A percentile compares a stretch with the other conserved stretches of the same genome.
Conservation (phyloP, 2,329 filamentous ascomycete species). For the Cladosporium austrohemisphaericum region DNA sequence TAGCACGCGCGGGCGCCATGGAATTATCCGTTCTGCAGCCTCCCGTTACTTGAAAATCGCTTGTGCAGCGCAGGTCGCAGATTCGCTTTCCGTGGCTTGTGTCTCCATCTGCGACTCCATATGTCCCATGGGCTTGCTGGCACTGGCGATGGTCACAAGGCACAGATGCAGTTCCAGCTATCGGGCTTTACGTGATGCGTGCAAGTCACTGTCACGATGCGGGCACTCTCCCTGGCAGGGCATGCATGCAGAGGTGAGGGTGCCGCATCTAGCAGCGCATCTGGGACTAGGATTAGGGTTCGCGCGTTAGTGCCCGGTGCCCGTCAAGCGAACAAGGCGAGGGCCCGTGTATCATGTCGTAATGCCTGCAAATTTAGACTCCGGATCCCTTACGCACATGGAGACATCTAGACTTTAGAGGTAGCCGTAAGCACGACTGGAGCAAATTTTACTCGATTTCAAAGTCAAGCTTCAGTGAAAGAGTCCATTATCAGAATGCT, state of each 20-base stretch:
- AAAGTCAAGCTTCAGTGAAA: no score
- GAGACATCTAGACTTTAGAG: no score
- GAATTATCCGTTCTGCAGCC: constrained; percentile 8
- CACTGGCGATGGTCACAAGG: no score
- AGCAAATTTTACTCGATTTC: no score
- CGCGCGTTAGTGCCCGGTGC: constrained; percentile 5
- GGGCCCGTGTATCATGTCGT: constrained; percentile 9
- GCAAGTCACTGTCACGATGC: no score
- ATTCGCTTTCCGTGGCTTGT: constrained; percentile 7
- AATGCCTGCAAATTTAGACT: constrained; percentile 7
- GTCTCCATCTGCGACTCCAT: neutral
- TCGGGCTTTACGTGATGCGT: no score
- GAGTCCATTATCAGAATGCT: no score
- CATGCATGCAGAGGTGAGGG: constrained; percentile 14
- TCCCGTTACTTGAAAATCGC: constrained; percentile 11
- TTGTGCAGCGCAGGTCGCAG: constrained; percentile 13
- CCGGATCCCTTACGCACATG: no score
- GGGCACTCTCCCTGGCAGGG: no score
- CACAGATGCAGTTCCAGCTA: no score
- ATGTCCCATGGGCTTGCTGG: no score
- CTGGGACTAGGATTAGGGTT: constrained; percentile 10
- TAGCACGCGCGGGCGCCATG: constrained; percentile 1
- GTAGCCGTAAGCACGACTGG: no score
- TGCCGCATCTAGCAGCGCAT: constrained; percentile 13
- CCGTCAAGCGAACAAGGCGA: constrained; percentile 10